Percentiles rank a stretch among this genome's conserved stretches.
Conservation (phyloP, 2,329 filamentous ascomycete genomes). For the Monosporascus sp. region DNA sequence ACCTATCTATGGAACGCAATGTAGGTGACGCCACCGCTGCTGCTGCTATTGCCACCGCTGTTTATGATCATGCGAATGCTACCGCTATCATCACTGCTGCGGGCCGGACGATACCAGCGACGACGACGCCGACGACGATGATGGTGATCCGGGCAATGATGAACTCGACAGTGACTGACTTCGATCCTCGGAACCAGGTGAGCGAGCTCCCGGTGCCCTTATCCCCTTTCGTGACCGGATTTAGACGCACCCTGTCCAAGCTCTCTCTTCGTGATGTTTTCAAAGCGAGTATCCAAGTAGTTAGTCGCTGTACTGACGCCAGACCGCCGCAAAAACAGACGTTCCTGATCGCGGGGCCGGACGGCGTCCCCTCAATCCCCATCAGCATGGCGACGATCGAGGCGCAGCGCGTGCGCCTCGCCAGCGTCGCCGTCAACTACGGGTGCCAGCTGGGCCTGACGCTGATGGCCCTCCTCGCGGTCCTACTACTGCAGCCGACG, state of each 20-base stretch:
- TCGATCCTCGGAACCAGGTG: conserved; percentile 16
- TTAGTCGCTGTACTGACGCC: no score
- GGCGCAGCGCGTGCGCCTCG: conserved; percentile 17
- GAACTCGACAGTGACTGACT: neutral
- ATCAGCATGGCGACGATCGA: conserved; percentile 19
- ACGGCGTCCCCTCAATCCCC: conserved; percentile 8
- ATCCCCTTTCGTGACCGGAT: no score
- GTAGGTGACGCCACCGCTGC: no score
- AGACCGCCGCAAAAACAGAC: conserved; percentile 5
- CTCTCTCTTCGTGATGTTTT: no score
- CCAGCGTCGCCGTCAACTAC: conserved; percentile 54
- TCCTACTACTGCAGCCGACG: conserved; percentile 62
- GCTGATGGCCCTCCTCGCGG: conserved; percentile 57
- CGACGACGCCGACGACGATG: neutral
- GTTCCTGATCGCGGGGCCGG: conserved; percentile 17
- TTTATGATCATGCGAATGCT: no score
- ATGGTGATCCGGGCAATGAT: neutral
- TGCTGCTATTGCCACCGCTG: no score
- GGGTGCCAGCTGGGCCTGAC: conserved; percentile 66
- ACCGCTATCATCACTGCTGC: no score
- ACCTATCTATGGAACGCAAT: neutral
- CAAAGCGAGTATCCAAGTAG: no score
- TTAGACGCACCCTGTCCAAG: no score
- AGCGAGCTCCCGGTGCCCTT: no score
- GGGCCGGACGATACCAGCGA: neutral